Conservation (phyloP, 805 yeast species). For the Isabelozyma rhagii region DNA sequence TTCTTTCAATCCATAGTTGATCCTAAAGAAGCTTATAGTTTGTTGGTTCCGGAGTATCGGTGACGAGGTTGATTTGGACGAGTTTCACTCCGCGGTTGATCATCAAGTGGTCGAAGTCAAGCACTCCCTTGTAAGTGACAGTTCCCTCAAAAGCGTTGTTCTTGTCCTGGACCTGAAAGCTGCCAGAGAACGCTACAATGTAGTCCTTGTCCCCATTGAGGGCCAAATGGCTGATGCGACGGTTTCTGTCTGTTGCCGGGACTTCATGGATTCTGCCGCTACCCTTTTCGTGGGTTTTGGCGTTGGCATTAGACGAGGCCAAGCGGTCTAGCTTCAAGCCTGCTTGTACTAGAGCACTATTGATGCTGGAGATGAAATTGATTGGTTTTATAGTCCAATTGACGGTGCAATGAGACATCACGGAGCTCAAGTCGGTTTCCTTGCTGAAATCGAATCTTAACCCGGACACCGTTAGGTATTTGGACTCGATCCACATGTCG, state of each 20-base stretch:
- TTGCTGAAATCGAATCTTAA: constrained; percentile 14
- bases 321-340: constrained; percentile 25
- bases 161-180: constrained; percentile 16
- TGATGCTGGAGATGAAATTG: constrained; percentile 12
- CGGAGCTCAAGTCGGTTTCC: not conserved
- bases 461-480: constrained; percentile 29
- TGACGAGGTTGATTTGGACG: constrained; percentile 14
- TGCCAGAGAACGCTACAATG: constrained; percentile 21
- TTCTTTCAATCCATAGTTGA: not conserved
- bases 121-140: constrained; percentile 20
- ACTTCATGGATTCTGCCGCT: constrained; percentile 27
- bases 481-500: constrained; percentile 29
- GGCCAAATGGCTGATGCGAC: not conserved
- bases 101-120: constrained; percentile 29
- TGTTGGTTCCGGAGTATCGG: constrained; percentile 3
- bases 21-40: not conserved
- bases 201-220: constrained; percentile 18
- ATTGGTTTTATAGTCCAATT: constrained; percentile 28
- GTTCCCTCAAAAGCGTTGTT: constrained; percentile 12
- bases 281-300: constrained; percentile 21
- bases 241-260: constrained; percentile 4
- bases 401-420: not conserved
- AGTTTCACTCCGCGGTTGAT: constrained; percentile 32
- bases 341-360: constrained; percentile 16
- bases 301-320: constrained; percentile 15